Evolutionary conservation across 257 asterid species (phyloP), one percentile per base, ranked within the genome.

Genomic region (Petrea volubilis): DNA sequence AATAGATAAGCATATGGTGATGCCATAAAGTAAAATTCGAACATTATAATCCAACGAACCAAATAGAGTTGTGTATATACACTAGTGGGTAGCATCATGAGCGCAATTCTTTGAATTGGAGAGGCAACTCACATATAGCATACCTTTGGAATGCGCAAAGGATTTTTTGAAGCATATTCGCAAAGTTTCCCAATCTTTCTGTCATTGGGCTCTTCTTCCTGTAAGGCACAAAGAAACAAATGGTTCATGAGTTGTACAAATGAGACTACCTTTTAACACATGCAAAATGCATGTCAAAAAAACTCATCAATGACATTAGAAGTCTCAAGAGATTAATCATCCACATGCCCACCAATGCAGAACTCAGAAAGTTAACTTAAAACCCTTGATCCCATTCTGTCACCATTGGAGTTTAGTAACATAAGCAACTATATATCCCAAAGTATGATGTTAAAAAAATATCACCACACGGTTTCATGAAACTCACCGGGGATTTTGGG

Each of bases 181-280:
- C 99, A 94, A 36, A 94, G 88, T 82, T 94, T 94, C 38, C 93
- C 95, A 44, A 94, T 94, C 86, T 86, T 89, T 75, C 97, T 74
- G 59, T 94, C 97, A 82, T 89, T 94, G 49, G 96, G 95, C 84
- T 84, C 93, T 84, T 88, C 97, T n/a, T 89, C 97, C 97, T 94
- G 80, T 34, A 74, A 69, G 70, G 44, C 64, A 70, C 68, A 44
- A 70, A 1, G 47, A 64, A 38, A 63, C 24, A 36, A 66, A 33
- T 38, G 38, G 34, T 36, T 60, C 49, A 53, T 67, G 58, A 65
- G 11, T 49, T 38, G 38, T 31, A 7, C 38, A 33, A 67, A 61
- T 60, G 29, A 63, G 10, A 57, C 41, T 55, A 34, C 21, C 12
- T 25, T 13, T 46, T n/a, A n/a, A n/a, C n/a, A n/a, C n/a, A n/a